Conservation (phyloP, 257 asterid genomes). For the Solanum sejunctum region DNA sequence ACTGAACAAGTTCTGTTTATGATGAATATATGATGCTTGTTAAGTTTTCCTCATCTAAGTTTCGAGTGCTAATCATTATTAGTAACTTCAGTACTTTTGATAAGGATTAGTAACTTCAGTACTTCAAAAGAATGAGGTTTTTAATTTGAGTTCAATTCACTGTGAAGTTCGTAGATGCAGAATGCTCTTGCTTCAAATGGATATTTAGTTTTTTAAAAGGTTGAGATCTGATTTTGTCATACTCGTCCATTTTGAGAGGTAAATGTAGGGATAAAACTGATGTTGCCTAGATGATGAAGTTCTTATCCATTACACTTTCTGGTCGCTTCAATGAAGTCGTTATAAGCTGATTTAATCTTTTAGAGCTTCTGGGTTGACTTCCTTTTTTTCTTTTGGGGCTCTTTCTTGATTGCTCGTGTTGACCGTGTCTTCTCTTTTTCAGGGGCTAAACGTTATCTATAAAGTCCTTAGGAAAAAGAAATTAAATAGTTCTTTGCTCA, state of each 20-base stretch:
- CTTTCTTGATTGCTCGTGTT: background rate
- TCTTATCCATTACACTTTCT: background rate
- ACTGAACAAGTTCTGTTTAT: background rate
- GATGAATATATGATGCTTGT: background rate
- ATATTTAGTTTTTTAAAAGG: background rate
- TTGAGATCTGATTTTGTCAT: background rate
- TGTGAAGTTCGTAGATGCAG: background rate
- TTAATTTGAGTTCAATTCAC: background rate
- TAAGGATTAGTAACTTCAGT: background rate
- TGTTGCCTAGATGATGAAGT: background rate
- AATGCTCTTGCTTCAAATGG: background rate
- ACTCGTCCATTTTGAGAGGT: background rate
- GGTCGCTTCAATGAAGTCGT: background rate
- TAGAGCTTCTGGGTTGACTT: background rate
- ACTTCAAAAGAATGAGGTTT: background rate
- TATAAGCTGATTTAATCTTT: background rate
- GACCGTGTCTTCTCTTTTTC: background rate
- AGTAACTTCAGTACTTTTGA: background rate
- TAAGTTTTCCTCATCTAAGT: background rate
- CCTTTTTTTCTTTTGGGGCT: background rate
- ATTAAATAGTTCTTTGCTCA: background rate
- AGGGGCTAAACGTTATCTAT: background rate
- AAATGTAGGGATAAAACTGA: background rate
- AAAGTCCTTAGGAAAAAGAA: background rate
- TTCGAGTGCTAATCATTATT: background rate